Evolutionary conservation across 225 moss, liverwort and hornwort genomes (phyloP), one percentile per base, ranked within the genome.

Genomic region (Ulota crispa): DNA sequence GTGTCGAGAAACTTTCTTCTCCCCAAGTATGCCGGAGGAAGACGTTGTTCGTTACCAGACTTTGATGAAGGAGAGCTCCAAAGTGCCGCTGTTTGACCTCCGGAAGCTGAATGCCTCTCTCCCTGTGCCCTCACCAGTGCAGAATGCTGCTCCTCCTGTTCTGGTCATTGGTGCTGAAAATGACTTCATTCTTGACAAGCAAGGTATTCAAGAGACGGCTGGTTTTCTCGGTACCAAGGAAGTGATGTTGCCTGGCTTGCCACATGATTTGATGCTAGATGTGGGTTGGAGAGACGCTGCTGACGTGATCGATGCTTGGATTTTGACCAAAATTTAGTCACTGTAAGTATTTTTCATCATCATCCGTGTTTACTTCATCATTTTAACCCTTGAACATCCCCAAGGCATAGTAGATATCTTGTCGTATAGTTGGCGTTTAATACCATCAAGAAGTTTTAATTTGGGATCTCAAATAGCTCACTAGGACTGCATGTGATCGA

Each of bases 1-100:
- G 52, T 95, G 95, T 75, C 90, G 94, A 7, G 96, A 99, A 82
- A 96, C 92, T 6, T 94, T 99, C 52, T 99, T 99, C 83, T 99
- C 98, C 73, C 84, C 89, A 23, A 79, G 89, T 28, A 86, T 94
- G 87, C 78, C 90, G 2, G 92, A 96, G 30, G 73, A 53, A 67
- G 91, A 99, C 31, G 91, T 99, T 3, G 75, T 59, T 24, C 78
- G 78, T 76, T 94, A 91, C 78, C 94, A 94, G 83, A 77, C 79
- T 47, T 63, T 92, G 73, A 80, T 96, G 83, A 94, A 89, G 70
- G 83, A 85, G 75, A 94, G 98, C 80, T 93, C 96, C 14, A 93
- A 88, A 54, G 76, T 73, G 71, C 92, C 93, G 2, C 72, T 96
- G 84, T 80, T 99, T 32, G 92, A 99, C 73, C 70, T 99, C 23